Evolutionary conservation across 2,329 filamentous ascomycete genomes (phyloP).

Genomic region (Colletotrichum graminicola): DNA sequence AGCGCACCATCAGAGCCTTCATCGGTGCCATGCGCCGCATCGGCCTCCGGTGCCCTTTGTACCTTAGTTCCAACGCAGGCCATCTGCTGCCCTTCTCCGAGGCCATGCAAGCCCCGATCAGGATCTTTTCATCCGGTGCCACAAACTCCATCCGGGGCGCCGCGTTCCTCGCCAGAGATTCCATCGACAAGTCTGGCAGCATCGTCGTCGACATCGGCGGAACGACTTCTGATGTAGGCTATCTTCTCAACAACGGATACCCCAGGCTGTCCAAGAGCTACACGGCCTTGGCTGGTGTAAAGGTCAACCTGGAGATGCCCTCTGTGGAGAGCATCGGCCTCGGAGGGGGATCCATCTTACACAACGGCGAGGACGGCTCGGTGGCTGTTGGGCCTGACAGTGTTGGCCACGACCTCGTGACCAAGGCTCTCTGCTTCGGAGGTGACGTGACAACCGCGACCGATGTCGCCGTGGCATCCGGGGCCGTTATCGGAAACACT

Average conservation of each 20-base stretch:
- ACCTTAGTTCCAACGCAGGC: slow-evolving; percentile 65
- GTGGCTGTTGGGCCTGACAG: slow-evolving; percentile 45
- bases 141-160: slow-evolving; percentile 47
- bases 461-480: slow-evolving; percentile 43
- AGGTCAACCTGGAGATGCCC: slow-evolving; percentile 46
- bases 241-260: slow-evolving; percentile 44
- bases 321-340: slow-evolving; percentile 46
- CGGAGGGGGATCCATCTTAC: slow-evolving; percentile 44
- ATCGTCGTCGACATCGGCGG: slow-evolving; percentile 46
- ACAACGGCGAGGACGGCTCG: background rate
- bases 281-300: slow-evolving; percentile 44
- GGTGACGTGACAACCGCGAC: slow-evolving; percentile 45
- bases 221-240: slow-evolving; percentile 45
- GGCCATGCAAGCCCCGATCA: slow-evolving; percentile 44
- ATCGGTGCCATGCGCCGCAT: slow-evolving; percentile 58
- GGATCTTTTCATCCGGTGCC: slow-evolving; percentile 45
- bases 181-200: slow-evolving; percentile 32
- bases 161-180: slow-evolving; percentile 40
- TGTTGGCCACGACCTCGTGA: slow-evolving; percentile 45
- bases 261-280: slow-evolving; percentile 45
- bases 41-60: slow-evolving; percentile 54
- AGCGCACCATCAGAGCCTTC: slow-evolving; percentile 60
- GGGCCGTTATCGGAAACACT: slow-evolving; percentile 23
- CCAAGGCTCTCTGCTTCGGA: slow-evolving; percentile 44
- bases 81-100: slow-evolving; percentile 43